These are phyloP conservation scores for Enterocytospora artemiae DNA, from an alignment of 371 early-diverging fungal species.

Conservation along the genomic window DNA sequence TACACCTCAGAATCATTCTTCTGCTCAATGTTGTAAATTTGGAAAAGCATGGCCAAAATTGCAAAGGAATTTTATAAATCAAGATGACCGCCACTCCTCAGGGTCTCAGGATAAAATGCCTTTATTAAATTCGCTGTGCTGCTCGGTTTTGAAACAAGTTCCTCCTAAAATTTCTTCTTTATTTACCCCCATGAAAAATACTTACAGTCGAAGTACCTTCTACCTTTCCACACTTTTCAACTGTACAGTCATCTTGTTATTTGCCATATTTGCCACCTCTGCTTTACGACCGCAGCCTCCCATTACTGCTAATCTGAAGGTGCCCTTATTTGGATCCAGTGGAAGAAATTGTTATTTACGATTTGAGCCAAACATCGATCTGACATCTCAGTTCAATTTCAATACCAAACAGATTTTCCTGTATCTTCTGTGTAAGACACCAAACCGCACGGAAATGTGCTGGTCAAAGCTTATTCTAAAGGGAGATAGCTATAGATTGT, in stretches of 20 bases:
- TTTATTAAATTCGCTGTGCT: too few species aligned
- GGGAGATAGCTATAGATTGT: slow-evolving; percentile 21
- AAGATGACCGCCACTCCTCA: neutral
- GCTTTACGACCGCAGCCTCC: neutral
- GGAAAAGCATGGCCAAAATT: slow-evolving; percentile 45
- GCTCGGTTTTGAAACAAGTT: neutral
- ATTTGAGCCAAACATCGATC: slow-evolving; percentile 43
- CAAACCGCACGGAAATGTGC: slow-evolving; percentile 24
- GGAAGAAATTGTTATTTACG: neutral
- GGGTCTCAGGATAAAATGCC: neutral
- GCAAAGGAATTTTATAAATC: neutral
- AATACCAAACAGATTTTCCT: slow-evolving; percentile 50
- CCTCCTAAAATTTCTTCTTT: neutral
- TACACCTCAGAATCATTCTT: slow-evolving; percentile 15
- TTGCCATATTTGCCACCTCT: slow-evolving; percentile 6
- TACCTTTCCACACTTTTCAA: neutral
- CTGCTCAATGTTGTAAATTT: slow-evolving; percentile 35
- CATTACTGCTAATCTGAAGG: slow-evolving; percentile 6
- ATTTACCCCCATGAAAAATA: neutral
- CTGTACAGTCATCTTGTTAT: neutral
- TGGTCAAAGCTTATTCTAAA: slow-evolving; percentile 43
- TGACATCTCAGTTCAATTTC: slow-evolving; percentile 31
- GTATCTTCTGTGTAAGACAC: slow-evolving; percentile 22
- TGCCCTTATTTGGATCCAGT: neutral
- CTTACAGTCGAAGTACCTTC: neutral